phyloP scores from a whole-genome alignment of 169 alveolate genomes.

The Eimeria brunetti region DNA sequence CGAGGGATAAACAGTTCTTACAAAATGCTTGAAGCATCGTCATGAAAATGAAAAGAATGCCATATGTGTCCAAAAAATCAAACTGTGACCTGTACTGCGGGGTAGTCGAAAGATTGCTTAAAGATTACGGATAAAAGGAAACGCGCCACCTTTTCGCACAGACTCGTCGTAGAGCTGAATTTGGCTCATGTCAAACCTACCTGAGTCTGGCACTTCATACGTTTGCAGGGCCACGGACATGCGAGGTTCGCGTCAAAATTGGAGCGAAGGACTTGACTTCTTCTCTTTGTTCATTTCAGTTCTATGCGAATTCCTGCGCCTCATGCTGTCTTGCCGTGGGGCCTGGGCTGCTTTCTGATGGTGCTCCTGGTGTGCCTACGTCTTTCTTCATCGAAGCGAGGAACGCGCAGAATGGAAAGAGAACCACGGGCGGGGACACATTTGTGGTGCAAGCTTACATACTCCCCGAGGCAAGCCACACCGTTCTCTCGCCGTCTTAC shows the following conservation, averaged over 20 bases:
- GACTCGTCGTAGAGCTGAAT: background rate
- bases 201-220: background rate
- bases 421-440: slow-evolving; percentile 95
- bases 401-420: slow-evolving; percentile 93
- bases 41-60: background rate
- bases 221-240: slow-evolving; percentile 91
- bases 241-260: slow-evolving; percentile 93
- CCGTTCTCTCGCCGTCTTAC: background rate
- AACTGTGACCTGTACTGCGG: background rate
- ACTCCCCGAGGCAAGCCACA: slow-evolving; percentile 42
- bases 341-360: slow-evolving; percentile 95
- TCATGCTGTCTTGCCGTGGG: slow-evolving; percentile 95
- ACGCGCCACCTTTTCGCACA: background rate
- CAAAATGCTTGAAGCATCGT: too few species aligned
- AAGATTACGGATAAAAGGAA: background rate
- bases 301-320: slow-evolving; percentile 95
- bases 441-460: slow-evolving; percentile 83
- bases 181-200: background rate
- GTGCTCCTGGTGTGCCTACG: slow-evolving; percentile 89
- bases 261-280: slow-evolving; percentile 94
- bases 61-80: background rate
- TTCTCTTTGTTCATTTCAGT: slow-evolving; percentile 89
- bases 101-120: background rate
- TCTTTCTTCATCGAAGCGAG: slow-evolving; percentile 93
- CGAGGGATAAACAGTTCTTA: background rate